phyloP scores from a whole-genome alignment of 2,329 filamentous ascomycete genomes.

The Fusarium sambucinum region DNA sequence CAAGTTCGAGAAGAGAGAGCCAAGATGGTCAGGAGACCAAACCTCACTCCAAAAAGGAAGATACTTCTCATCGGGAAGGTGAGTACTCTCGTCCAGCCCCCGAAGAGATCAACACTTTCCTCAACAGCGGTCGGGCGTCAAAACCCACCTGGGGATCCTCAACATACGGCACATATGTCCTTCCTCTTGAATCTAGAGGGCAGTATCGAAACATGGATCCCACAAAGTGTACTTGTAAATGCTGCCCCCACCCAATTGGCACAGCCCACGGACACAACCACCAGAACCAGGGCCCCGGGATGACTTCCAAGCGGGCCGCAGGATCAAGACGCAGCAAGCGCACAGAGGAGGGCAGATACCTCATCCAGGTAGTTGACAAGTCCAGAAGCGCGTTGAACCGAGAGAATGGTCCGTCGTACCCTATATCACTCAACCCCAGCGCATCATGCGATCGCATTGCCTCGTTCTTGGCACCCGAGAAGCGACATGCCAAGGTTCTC shows the following conservation, averaged over 20 bases:
- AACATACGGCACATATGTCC: slow-evolving; percentile 44
- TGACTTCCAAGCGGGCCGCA: not conserved
- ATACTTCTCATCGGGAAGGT: not conserved
- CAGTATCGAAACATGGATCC: slow-evolving; percentile 38
- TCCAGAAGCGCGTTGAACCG: slow-evolving; percentile 26
- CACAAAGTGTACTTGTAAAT: slow-evolving; percentile 41
- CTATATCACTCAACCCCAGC: slow-evolving; percentile 36
- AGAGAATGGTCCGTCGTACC: slow-evolving; percentile 36
- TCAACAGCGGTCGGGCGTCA: slow-evolving; percentile 7
- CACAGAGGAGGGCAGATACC: slow-evolving; percentile 15
- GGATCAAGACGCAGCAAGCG: slow-evolving; percentile 7
- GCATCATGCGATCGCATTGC: slow-evolving; percentile 38
- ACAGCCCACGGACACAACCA: slow-evolving; percentile 24
- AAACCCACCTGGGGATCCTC: not conserved
- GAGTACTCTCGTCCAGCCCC: slow-evolving; percentile 4
- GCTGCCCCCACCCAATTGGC: slow-evolving; percentile 43
- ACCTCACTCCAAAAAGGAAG: not conserved
- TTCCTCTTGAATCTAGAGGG: slow-evolving; percentile 31
- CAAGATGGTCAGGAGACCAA: not conserved
- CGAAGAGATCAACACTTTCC: slow-evolving; percentile 8
- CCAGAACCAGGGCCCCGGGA: not conserved
- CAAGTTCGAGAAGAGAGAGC: not conserved
- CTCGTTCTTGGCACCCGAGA: slow-evolving; percentile 44
- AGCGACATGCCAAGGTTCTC: slow-evolving; percentile 40
- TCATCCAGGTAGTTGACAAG: slow-evolving; percentile 43